Evolutionary conservation across 1,284 basidiomycete species (phyloP).

Genomic region (Boletus smithii): DNA sequence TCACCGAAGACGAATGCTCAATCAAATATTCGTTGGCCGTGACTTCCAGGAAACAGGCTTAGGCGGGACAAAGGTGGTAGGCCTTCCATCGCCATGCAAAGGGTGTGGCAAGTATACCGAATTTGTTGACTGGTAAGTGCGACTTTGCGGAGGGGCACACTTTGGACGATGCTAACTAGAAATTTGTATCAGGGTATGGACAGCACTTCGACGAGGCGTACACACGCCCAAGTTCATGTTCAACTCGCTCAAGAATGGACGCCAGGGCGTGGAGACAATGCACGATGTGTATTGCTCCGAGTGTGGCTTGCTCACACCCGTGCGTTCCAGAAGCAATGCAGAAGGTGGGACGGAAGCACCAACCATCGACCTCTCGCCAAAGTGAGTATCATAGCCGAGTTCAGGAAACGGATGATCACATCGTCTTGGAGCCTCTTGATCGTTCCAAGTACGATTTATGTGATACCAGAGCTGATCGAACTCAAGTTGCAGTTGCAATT

Average conservation of each 20-base stretch:
- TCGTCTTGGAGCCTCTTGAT: conserved; percentile 9
- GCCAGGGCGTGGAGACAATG: conserved; percentile 21
- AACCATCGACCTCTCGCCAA: conserved; percentile 12
- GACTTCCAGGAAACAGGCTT: conserved; percentile 19
- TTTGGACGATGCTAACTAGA: background rate
- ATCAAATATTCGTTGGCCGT: conserved; percentile 11
- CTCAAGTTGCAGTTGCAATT: conserved; percentile 1
- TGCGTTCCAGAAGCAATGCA: conserved; percentile 14
- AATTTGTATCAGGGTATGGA: conserved; percentile 16
- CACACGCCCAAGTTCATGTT: conserved; percentile 23
- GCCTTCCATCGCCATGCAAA: conserved; percentile 8
- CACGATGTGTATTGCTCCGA: conserved; percentile 25
- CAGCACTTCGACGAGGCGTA: conserved; percentile 18
- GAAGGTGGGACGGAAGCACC: conserved; percentile 19
- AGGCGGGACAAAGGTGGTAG: conserved; percentile 17
- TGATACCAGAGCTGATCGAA: conserved; percentile 10
- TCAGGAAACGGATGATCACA: background rate
- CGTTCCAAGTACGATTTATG: conserved; percentile 19
- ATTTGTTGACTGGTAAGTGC: conserved; percentile 19
- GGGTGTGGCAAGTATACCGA: conserved; percentile 22
- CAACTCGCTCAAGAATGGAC: conserved; percentile 16
- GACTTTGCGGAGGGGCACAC: too few relatives aligned
- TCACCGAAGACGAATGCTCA: conserved; percentile 23
- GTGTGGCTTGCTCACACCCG: conserved; percentile 14
- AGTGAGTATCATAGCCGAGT: conserved; percentile 1